Percentiles rank a stretch among this genome's conserved stretches.
These are phyloP conservation scores for Hirschfeldia incana DNA, from an alignment of 345 rosid species.

Conservation along the genomic window DNA sequence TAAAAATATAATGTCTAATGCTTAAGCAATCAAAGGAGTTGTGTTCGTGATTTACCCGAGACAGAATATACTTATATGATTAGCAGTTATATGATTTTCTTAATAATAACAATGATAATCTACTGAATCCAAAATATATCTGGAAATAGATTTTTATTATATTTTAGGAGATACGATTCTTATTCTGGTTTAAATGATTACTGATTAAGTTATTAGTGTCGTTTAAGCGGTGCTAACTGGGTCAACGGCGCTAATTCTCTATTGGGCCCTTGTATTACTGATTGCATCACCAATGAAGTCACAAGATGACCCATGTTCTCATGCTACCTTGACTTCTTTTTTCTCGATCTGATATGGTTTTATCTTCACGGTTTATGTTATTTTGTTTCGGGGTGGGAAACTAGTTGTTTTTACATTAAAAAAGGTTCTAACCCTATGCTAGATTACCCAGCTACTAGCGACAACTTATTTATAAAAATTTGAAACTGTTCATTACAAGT, in stretches of 20 bases:
- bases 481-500: not conserved
- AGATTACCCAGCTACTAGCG: not conserved
- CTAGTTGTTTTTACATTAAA: not conserved
- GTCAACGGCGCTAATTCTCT: conserved; percentile 2
- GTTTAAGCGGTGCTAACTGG: not conserved
- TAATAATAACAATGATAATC: not conserved
- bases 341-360: not conserved
- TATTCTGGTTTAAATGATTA: not conserved
- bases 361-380: not conserved
- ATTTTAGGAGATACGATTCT: conserved; percentile 21
- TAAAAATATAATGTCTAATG: not conserved
- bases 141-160: not conserved
- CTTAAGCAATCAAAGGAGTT: conserved; percentile 12
- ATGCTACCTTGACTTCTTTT: conserved; percentile 6
- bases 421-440: not conserved
- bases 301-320: not conserved
- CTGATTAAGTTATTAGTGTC: not conserved
- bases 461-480: not conserved
- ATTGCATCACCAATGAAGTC: conserved; percentile 21
- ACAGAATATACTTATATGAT: not conserved
- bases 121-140: not conserved
- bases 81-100: not conserved
- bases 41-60: not conserved
- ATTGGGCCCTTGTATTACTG: not conserved
- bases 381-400: not conserved